Conservation (phyloP, 805 yeast species). For the Yarrowia keelungensis region DNA sequence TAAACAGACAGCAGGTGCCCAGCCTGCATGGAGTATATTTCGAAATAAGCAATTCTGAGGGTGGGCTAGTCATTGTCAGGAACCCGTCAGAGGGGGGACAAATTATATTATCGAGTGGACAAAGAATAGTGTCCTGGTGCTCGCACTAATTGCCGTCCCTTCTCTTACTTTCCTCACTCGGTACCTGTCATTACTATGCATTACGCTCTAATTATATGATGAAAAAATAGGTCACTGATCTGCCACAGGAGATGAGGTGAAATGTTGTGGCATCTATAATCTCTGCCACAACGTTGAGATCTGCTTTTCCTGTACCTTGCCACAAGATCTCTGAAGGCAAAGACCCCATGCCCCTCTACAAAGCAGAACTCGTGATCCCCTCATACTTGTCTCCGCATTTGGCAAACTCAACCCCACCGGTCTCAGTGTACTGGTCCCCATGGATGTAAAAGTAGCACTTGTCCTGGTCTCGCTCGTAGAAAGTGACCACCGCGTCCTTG, state of each 20-base stretch:
- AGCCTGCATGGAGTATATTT: conserved; percentile 11
- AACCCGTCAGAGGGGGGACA: not conserved
- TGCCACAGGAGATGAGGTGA: too few species aligned
- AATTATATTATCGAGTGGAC: too few species aligned
- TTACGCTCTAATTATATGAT: too few species aligned
- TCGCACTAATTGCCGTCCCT: too few species aligned
- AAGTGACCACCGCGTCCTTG: conserved; percentile 9
- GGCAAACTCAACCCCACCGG: conserved; percentile 32
- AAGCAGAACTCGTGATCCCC: conserved; percentile 11
- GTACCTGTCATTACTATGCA: too few species aligned
- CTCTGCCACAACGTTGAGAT: too few species aligned
- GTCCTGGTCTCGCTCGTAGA: conserved; percentile 9
- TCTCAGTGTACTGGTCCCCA: conserved; percentile 15
- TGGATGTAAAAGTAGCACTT: conserved; percentile 19
- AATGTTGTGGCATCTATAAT: too few species aligned
- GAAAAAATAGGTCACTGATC: too few species aligned
- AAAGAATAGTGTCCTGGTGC: too few species aligned
- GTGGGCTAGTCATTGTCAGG: conserved; percentile 11
- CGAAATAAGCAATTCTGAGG: not conserved
- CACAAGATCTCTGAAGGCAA: too few species aligned
- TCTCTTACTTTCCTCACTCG: too few species aligned
- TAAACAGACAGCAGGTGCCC: conserved; percentile 1
- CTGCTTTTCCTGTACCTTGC: too few species aligned
- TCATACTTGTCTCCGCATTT: conserved; percentile 22
- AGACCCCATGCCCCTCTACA: not conserved